These are phyloP conservation scores for Geotrichum siamense DNA, from an alignment of 1,139 yeast genomes.

Conservation along the genomic window DNA sequence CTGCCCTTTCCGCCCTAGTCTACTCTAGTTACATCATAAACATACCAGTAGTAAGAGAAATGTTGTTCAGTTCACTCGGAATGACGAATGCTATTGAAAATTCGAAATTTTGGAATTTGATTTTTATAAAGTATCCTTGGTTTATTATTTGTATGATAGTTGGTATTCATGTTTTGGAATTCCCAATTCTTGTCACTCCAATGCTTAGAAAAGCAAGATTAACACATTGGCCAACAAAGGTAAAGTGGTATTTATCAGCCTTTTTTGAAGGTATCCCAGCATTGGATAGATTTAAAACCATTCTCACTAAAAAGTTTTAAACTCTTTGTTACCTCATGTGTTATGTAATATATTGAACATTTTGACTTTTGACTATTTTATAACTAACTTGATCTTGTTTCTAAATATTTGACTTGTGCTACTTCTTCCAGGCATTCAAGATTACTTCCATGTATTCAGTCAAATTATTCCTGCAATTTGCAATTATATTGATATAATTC, in stretches of 20 bases:
- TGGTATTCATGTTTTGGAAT: constrained; percentile 30
- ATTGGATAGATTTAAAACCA: constrained; percentile 1
- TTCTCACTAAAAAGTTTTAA: not conserved
- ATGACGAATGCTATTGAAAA: not conserved
- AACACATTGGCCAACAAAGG: not conserved
- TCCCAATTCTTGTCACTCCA: constrained; percentile 24
- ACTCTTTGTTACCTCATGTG: not conserved
- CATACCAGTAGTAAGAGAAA: constrained; percentile 15
- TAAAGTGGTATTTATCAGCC: not conserved
- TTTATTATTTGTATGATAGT: constrained; percentile 17
- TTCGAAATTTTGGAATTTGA: not conserved
- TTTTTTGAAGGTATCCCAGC: constrained; percentile 7
- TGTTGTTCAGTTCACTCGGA: constrained; percentile 8
- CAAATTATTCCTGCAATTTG: no score
- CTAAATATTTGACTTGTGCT: no score
- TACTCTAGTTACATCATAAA: constrained; percentile 5
- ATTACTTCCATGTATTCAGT: no score
- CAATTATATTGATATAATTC: no score
- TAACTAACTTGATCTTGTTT: no score
- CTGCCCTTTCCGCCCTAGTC: constrained; percentile 9
- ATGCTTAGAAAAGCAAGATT: constrained; percentile 32
- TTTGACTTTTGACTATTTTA: no score
- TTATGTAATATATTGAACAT: no score
- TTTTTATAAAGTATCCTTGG: constrained; percentile 15
- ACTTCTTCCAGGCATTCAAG: no score